Percentiles rank a stretch among this genome's conserved stretches.
Evolutionary conservation across 805 yeast species (phyloP).

Genomic region (Ogataea ramenticola): DNA sequence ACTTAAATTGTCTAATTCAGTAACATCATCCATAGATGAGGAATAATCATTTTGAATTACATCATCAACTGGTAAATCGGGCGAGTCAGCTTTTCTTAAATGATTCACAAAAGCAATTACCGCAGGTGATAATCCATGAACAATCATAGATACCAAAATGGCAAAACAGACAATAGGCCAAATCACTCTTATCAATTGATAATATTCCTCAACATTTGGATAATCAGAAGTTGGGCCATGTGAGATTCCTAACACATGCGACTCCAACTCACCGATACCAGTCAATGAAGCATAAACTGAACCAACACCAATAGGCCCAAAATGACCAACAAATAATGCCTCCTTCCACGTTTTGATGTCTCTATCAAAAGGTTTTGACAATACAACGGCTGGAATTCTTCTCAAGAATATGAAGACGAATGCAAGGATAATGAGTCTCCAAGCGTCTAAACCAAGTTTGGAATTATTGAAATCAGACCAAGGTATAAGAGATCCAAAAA

Average conservation of each 20-base stretch:
- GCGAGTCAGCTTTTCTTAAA: too few species aligned
- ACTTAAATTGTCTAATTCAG: too few species aligned
- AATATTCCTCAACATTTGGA: slow-evolving; percentile 19
- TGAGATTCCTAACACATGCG: slow-evolving; percentile 28
- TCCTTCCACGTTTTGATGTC: slow-evolving; percentile 60
- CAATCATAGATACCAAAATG: slow-evolving; percentile 46
- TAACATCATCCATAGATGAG: not conserved
- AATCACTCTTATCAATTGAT: slow-evolving; percentile 25
- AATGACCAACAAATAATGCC: slow-evolving; percentile 65
- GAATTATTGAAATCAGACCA: slow-evolving; percentile 54
- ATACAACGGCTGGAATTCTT: slow-evolving; percentile 49
- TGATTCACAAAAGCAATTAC: slow-evolving; percentile 21
- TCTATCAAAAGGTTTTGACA: slow-evolving; percentile 51
- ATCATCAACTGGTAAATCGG: too few species aligned
- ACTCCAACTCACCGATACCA: slow-evolving; percentile 27
- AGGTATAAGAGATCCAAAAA: slow-evolving; percentile 64
- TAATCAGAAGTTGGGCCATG: slow-evolving; percentile 26
- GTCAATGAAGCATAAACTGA: slow-evolving; percentile 29
- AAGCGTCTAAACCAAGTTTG: slow-evolving; percentile 37
- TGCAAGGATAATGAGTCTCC: slow-evolving; percentile 48
- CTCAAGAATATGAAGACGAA: slow-evolving; percentile 43
- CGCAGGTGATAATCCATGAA: slow-evolving; percentile 56
- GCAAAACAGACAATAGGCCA: slow-evolving; percentile 51
- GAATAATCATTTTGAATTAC: too few species aligned
- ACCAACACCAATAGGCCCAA: slow-evolving; percentile 64